A percentile compares a stretch with the other conserved stretches of the same genome.
Evolutionary conservation across 129 eudicot species (phyloP).

Genomic region (Calendula officinalis): DNA sequence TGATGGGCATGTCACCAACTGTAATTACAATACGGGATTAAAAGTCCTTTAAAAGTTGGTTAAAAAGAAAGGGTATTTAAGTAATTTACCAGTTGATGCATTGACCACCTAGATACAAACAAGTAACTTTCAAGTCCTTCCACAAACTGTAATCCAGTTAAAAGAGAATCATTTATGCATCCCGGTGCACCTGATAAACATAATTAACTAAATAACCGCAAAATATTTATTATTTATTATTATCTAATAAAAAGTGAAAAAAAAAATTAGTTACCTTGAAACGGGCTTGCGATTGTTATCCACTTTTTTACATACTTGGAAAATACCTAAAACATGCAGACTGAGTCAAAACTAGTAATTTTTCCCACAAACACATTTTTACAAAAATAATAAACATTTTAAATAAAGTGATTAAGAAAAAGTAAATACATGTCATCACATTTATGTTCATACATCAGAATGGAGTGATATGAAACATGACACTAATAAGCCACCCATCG

Average conservation of each 20-base stretch:
- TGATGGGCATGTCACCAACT: constrained; percentile 93
- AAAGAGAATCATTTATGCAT: constrained; percentile 82
- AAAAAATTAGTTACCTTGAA: constrained; percentile 61
- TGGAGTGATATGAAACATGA: constrained; percentile 77
- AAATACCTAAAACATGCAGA: constrained; percentile 51
- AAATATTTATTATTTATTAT: neutral
- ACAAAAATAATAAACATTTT: too few species aligned
- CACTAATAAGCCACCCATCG: constrained; percentile 85
- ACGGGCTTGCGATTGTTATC: constrained; percentile 89
- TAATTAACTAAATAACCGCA: neutral
- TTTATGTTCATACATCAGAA: constrained; percentile 50
- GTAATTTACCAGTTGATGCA: constrained; percentile 90
- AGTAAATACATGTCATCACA: too few species aligned
- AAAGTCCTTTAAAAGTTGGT: too few species aligned
- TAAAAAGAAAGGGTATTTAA: too few species aligned
- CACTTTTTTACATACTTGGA: constrained; percentile 83
- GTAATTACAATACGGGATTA: constrained; percentile 5
- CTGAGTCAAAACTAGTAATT: neutral
- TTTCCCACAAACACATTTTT: too few species aligned
- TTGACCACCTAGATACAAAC: constrained; percentile 84
- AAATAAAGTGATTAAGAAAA: too few species aligned
- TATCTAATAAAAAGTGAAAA: neutral
- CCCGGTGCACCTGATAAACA: constrained; percentile 85
- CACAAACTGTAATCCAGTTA: constrained; percentile 92
- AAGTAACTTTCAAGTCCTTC: constrained; percentile 87